Evolutionary conservation across 2,329 filamentous ascomycete genomes (phyloP).

Genomic region (Beauveria brongniartii): DNA sequence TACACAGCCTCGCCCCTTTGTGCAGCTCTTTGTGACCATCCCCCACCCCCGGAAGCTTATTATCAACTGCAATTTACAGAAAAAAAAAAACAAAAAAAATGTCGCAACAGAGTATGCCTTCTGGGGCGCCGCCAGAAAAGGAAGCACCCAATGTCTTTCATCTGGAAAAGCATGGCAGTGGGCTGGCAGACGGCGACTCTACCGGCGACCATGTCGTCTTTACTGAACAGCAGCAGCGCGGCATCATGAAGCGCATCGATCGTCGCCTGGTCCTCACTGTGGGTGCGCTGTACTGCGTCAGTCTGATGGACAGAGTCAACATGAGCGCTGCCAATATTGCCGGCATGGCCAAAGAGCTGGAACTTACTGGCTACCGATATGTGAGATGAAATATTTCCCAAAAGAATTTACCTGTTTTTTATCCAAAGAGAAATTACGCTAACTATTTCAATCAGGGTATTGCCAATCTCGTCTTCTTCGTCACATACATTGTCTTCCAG

Average conservation of each 20-base stretch:
- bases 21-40: no score
- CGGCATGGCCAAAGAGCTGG: conserved; percentile 45
- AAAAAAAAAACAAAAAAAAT: background rate
- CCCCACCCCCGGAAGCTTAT: no score
- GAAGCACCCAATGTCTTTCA: background rate
- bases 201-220: conserved; percentile 35
- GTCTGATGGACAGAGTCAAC: conserved; percentile 73
- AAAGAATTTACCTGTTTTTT: background rate
- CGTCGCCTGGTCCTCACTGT: conserved; percentile 52
- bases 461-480: conserved; percentile 65
- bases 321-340: conserved; percentile 66
- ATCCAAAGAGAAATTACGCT: background rate
- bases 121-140: background rate
- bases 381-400: conserved; percentile 20
- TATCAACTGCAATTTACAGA: no score
- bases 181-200: conserved; percentile 15
- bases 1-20: no score
- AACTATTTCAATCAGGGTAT: conserved; percentile 38
- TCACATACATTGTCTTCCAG: conserved; percentile 65
- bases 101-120: background rate
- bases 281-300: conserved; percentile 64
- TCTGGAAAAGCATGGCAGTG: background rate
- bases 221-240: conserved; percentile 53
- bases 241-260: conserved; percentile 64
- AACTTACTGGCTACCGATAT: conserved; percentile 37